Evolutionary conservation across 2,329 filamentous ascomycete genomes (phyloP).

Genomic region (Phyllosticta capitalensis): DNA sequence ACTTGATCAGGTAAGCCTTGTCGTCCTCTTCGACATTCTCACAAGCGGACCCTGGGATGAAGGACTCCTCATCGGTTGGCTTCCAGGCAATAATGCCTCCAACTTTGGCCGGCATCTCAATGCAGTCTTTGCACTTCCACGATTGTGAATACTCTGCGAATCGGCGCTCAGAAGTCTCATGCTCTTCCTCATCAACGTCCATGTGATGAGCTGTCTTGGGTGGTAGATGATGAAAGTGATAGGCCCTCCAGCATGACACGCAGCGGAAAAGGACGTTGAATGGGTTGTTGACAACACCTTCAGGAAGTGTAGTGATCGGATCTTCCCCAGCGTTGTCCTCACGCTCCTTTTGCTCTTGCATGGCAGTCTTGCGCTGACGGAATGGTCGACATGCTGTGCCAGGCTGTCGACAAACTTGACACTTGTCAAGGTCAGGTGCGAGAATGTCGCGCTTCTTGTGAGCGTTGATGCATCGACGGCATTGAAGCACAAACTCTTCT

Average conservation of each 20-base stretch:
- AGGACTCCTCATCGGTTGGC: constrained; percentile 50
- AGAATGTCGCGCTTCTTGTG: constrained; percentile 57
- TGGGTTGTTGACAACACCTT: constrained; percentile 61
- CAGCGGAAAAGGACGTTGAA: constrained; percentile 79
- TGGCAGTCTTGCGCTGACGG: constrained; percentile 58
- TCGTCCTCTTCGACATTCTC: constrained; percentile 58
- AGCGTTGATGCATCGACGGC: constrained; percentile 68
- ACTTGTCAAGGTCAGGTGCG: constrained; percentile 62
- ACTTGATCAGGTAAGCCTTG: constrained; percentile 91
- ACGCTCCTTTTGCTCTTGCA: constrained; percentile 75
- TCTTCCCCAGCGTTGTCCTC: constrained; percentile 71
- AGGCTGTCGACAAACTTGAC: constrained; percentile 57
- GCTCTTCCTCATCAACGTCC: constrained; percentile 35
- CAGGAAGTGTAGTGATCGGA: constrained; percentile 57
- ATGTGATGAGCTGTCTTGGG: constrained; percentile 35
- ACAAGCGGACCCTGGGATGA: constrained; percentile 43
- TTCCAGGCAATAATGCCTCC: constrained; percentile 83
- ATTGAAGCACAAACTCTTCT: constrained; percentile 78
- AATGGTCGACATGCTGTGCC: constrained; percentile 68
- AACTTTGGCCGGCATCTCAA: constrained; percentile 55
- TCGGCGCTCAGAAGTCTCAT: constrained; percentile 49
- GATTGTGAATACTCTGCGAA: constrained; percentile 62
- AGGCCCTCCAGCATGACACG: constrained; percentile 62
- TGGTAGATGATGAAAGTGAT: constrained; percentile 77
- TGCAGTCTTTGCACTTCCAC: constrained; percentile 77